A percentile compares a stretch with the other conserved stretches of the same genome.
Evolutionary conservation across 768 basidiomycete genomes (phyloP).

Genomic region (Amanita fuliginea): DNA sequence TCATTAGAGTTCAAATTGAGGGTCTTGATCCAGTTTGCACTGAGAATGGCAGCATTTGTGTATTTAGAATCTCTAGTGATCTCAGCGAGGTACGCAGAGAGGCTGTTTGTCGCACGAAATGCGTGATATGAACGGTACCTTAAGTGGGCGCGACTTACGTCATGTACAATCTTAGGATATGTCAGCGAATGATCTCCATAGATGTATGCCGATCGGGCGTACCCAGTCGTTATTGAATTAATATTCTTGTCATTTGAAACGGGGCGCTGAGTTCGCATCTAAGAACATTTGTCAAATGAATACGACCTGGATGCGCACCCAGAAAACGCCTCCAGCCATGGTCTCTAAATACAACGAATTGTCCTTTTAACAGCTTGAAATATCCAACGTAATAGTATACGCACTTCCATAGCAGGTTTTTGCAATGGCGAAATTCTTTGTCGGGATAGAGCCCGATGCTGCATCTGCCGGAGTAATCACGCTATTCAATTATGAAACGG

Average conservation of each 20-base stretch:
- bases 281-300: constrained; percentile 41
- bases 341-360: constrained; percentile 18
- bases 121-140: not conserved
- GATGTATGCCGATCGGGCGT: too few species aligned
- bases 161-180: not conserved
- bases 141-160: not conserved
- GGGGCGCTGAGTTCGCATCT: not conserved
- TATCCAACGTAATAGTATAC: constrained; percentile 7
- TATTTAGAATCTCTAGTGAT: constrained; percentile 33
- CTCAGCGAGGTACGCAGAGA: constrained; percentile 40
- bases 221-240: not conserved
- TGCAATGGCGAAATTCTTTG: constrained; percentile 29
- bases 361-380: not conserved
- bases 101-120: constrained; percentile 15
- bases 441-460: constrained; percentile 22
- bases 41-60: constrained; percentile 30
- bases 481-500: constrained; percentile 12
- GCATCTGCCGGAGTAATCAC: constrained; percentile 32
- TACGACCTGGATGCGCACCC: constrained; percentile 21
- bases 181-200: too few species aligned
- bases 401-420: constrained; percentile 33
- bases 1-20: constrained; percentile 30
- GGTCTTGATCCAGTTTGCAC: constrained; percentile 36
- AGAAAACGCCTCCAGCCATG: constrained; percentile 47
- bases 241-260: not conserved